Evolutionary conservation across 1,284 basidiomycete species (phyloP), one percentile per base, ranked within the genome.

Genomic region (Polyporus tsugae): DNA sequence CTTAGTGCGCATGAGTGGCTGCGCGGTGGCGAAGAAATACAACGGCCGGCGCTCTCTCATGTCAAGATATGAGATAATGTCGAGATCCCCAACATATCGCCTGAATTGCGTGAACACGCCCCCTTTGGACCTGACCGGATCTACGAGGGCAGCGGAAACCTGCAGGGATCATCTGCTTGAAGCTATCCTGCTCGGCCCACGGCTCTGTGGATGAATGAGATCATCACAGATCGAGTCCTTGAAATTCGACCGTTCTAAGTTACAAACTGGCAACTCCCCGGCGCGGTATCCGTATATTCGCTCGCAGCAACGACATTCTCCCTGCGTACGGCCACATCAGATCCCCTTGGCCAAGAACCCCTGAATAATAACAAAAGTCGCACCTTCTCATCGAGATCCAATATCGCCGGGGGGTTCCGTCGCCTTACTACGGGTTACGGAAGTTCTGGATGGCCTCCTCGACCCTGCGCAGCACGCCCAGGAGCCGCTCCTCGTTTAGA

Each of bases 401-500:
- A 19, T 59, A 42, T 60, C 42, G 35, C 53, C 60, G 53, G 33
- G 49, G 64, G 35, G 22, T 22, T 53, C 59, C n/a, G 19, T 60
- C 58, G 39, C 22, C 38, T 22, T 44, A 62, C 55, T 25, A 55
- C 46, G 10, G 70, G 49, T 65, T 61, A 44, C 61, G 65, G 67
- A 65, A 71, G 42, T 36, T 49, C 33, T 64, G 62, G 19, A 79
- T 44, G 17, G 77, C 76, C 49, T 78, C 70, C 66, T 87, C 86
- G 25, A 87, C 78, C 29, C 79, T 79, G 35, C 80, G 78, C 67
- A 87, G 75, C 72, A 85, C 82, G 33, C 82, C 84, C 64, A 87
- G 75, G 5, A 87, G 70, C 66, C 80, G 82, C 69, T 87, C 85
- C 74, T 87, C 85, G 59, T 85, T 84, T 71, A 83, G 79, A 38